These are phyloP conservation scores for Primulina eburnea DNA, from an alignment of 257 asterid species.

Conservation along the genomic window DNA sequence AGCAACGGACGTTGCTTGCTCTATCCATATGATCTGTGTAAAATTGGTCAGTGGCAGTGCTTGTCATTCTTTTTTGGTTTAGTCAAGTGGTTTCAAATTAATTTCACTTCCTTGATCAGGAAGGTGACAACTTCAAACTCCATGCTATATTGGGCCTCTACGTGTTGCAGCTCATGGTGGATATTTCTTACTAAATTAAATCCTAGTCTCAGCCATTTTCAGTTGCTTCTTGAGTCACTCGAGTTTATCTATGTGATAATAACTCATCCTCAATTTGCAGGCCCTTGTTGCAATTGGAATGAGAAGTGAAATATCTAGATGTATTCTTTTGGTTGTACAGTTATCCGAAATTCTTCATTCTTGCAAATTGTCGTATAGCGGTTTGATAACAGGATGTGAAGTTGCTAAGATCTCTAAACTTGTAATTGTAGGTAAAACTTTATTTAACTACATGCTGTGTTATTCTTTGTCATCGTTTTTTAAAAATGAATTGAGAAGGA, in stretches of 20 bases:
- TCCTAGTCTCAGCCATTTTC: conserved; percentile 32
- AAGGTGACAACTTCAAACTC: conserved; percentile 51
- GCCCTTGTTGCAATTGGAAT: conserved; percentile 64
- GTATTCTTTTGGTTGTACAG: conserved; percentile 50
- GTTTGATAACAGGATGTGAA: conserved; percentile 62
- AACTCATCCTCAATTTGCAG: conserved; percentile 44
- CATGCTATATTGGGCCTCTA: conserved; percentile 72
- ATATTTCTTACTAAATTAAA: conserved; percentile 34
- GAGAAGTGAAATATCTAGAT: conserved; percentile 36
- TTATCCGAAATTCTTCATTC: conserved; percentile 53
- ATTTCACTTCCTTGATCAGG: conserved; percentile 43
- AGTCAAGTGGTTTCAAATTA: conserved; percentile 23
- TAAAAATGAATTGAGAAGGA: conserved; percentile 8
- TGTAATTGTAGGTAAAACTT: conserved; percentile 50
- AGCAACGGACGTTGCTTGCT: conserved; percentile 58
- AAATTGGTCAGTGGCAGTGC: conserved; percentile 55
- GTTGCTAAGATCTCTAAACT: conserved; percentile 41
- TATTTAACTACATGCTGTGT: not conserved
- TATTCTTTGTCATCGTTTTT: not conserved
- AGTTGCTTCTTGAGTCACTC: conserved; percentile 19
- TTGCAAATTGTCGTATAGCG: conserved; percentile 65
- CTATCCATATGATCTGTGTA: conserved; percentile 52
- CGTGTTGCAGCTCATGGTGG: conserved; percentile 82
- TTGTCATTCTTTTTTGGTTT: conserved; percentile 20
- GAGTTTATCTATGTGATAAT: conserved; percentile 22